Evolutionary conservation across 129 eudicot species (phyloP).

Genomic region (Flaveria brownii): DNA sequence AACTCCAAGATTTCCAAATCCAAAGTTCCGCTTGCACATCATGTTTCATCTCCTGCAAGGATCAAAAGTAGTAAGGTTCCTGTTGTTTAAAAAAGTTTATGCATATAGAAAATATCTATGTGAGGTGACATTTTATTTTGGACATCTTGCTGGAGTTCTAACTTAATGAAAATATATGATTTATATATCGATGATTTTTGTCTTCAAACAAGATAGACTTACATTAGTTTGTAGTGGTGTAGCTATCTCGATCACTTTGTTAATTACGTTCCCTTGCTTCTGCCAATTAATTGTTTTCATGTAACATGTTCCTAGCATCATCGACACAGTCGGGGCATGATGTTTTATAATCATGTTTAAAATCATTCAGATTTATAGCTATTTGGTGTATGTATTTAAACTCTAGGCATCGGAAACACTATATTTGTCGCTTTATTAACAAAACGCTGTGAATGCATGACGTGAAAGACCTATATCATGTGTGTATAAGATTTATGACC

Average conservation of each 20-base stretch:
- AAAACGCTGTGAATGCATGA: too few species aligned
- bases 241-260: too few species aligned
- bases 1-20: conserved; percentile 42
- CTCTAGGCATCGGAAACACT: too few species aligned
- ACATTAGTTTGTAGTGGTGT: too few species aligned
- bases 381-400: too few species aligned
- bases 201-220: neutral
- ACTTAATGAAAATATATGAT: conserved; percentile 10
- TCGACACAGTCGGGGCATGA: too few species aligned
- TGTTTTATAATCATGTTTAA: too few species aligned
- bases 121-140: conserved; percentile 18
- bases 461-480: too few species aligned
- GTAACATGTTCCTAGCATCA: neutral
- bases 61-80: conserved; percentile 41
- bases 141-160: conserved; percentile 13
- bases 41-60: conserved; percentile 43
- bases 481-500: too few species aligned
- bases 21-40: conserved; percentile 38
- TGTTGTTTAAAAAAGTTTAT: conserved; percentile 29
- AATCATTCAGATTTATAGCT: too few species aligned
- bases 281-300: neutral
- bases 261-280: too few species aligned
- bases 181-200: neutral
- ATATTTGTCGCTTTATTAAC: too few species aligned
- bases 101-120: conserved; percentile 36